A percentile compares a stretch with the other conserved stretches of the same genome.
These are phyloP conservation scores for Tuber brumale DNA, from an alignment of 495 filamentous ascomycete species.

Conservation along the genomic window DNA sequence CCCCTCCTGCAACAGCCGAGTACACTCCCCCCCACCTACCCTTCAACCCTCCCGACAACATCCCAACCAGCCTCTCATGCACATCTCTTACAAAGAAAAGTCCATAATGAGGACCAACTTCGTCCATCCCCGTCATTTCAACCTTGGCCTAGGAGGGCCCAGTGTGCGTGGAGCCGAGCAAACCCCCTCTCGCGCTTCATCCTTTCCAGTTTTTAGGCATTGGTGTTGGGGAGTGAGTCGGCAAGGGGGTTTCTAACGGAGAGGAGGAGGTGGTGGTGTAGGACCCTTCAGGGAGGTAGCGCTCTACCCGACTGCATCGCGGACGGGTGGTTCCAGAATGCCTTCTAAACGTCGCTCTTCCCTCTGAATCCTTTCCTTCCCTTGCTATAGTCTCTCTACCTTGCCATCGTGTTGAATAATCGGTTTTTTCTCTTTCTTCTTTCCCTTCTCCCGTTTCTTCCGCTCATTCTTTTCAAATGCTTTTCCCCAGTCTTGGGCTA, in stretches of 20 bases:
- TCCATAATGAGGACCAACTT: constrained; percentile 77
- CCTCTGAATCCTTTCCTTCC: not conserved
- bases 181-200: constrained; percentile 61
- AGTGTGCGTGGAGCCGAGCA: constrained; percentile 60
- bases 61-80: constrained; percentile 72
- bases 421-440: constrained; percentile 44
- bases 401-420: not conserved
- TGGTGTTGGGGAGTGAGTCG: not conserved
- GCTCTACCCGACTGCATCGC: too few relatives aligned
- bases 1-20: not conserved
- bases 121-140: constrained; percentile 74
- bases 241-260: constrained; percentile 5
- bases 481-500: constrained; percentile 54
- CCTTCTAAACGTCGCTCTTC: not conserved
- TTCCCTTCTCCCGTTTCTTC: constrained; percentile 50
- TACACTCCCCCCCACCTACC: constrained; percentile 56
- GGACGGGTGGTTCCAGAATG: not conserved
- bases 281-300: not conserved
- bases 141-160: constrained; percentile 69
- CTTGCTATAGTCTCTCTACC: not conserved
- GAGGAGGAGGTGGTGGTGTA: not conserved
- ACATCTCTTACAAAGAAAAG: constrained; percentile 65
- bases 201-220: constrained; percentile 30
- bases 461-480: constrained; percentile 49
- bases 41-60: constrained; percentile 60